Evolutionary conservation across 257 asterid genomes (phyloP), one percentile per base, ranked within the genome.

Genomic region (Paraleonurus japonicus): DNA sequence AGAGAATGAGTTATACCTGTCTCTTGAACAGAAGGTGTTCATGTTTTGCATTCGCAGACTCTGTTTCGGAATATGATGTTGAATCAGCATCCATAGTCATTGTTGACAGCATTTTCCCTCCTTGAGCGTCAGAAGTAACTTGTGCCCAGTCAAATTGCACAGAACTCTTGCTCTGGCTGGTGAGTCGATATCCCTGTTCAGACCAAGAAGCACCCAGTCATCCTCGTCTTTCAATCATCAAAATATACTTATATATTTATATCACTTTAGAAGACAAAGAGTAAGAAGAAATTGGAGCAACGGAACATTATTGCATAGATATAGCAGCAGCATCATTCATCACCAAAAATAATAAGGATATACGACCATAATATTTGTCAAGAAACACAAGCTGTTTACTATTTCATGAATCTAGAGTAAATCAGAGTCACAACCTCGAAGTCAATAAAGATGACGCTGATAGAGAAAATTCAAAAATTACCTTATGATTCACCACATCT

Each of bases 1-100:
- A 76, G 75, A 69, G 76, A 67, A 61, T 3, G 53, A 48, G 57
- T 22, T 80, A 27, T 83, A 91, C 97, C 82, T 87, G 88, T 88
- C 96, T 89, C 84, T 74, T 84, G 83, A 90, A 94, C 54, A 78
- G 35, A 78, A 84, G 92, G 61, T 78, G 72, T 13, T 76, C 89
- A 26, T 67, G 72, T 39, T 76, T 83, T 32, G 76, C 28, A 74
- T 80, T 75, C 59, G 51, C 75, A 71, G 85, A 67, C 62, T 76
- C 86, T 50, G 79, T 55, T 62, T 76, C 81, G 32, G 82, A 70
- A 72, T 27, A 8, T 41, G 80, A 41, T 47, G 86, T 72, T 78
- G 94, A 79, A 70, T 77, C 69, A 7, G 80, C 58, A 75, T 92
- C 94, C 98, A 89, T 89, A 13, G 88, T 84, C 98, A 88, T 89